Evolutionary conservation across 768 basidiomycete species (phyloP), one percentile per base, ranked within the genome.

Genomic region (Gloeophyllum trabeum): DNA sequence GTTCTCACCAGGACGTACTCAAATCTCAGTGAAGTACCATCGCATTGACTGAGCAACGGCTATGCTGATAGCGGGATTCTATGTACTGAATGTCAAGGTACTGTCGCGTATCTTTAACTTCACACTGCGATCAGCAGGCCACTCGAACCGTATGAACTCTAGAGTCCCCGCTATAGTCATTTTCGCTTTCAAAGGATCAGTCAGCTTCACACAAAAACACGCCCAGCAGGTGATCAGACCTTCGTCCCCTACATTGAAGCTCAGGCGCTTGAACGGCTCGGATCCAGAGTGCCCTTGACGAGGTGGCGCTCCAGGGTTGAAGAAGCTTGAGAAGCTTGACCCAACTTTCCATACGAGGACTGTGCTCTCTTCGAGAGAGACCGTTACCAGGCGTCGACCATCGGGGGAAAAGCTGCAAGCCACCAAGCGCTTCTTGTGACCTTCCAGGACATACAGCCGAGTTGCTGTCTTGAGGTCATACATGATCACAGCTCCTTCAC

Each of bases 271-370:
- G 69, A 76, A 98, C 1, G 96, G 90, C 38, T 84, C 73, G 0
- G 82, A 81, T 13, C 89, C 85, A 20, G 73, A 67, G 50, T 79
- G 73, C 0, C 92, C 91, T 60, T 97, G 92, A 23, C 90, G 67
- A 4, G 96, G 94, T 2, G 91, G 93, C 5, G 83, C 84, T 2
- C 93, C 93, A 1, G 88, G 80, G 55, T 80, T 81, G 56, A 98
- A 92, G 58, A 98, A 79, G 48, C 90, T 92, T 19, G 80, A 69
- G 48, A 99, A 75, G 53, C 88, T 89, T 6, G 79, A 71, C 0
- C 96, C 94, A 4, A 97, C 92, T 54, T 97, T 97, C 96, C 96
- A 99, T 12, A 94, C 88, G 10, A 90, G 71, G 4, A 91, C 82
- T 3, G 74, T 67, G 21, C 77, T 78, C 55, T 97, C 92, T 47